A percentile compares a stretch with the other conserved stretches of the same genome.
These are phyloP conservation scores for Umbelopsis sp. DNA, from an alignment of 192 early-diverging fungal genomes.

Conservation along the genomic window DNA sequence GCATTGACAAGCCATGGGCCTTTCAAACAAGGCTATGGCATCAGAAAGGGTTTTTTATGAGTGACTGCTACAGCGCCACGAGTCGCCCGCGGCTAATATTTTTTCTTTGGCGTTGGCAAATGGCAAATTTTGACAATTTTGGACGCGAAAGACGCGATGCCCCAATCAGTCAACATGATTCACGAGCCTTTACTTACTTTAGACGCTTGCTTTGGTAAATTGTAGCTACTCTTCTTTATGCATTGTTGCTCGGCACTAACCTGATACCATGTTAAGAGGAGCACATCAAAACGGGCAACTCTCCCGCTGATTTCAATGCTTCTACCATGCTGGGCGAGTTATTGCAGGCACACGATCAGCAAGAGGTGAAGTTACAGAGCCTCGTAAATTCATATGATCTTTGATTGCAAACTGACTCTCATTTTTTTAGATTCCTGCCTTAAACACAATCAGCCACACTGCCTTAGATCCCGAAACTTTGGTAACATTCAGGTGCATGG, in stretches of 20 bases:
- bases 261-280: background rate
- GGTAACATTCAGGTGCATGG: slow-evolving; percentile 80
- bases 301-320: slow-evolving; percentile 20
- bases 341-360: slow-evolving; percentile 11
- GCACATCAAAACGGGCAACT: background rate
- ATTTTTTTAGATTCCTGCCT: slow-evolving; percentile 43
- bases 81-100: too few relatives aligned
- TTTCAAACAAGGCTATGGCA: too few relatives aligned
- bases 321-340: background rate
- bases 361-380: background rate
- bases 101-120: too few relatives aligned
- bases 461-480: slow-evolving; percentile 46
- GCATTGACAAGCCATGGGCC: too few relatives aligned
- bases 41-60: too few relatives aligned
- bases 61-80: too few relatives aligned
- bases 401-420: background rate
- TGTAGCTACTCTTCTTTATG: background rate
- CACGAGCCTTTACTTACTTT: background rate
- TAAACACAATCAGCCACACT: slow-evolving; percentile 36
- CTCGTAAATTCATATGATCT: background rate
- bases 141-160: slow-evolving; percentile 18
- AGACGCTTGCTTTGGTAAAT: slow-evolving; percentile 2
- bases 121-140: background rate
- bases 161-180: background rate
- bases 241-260: background rate